Evolutionary conservation across 192 early-diverging fungal genomes (phyloP).

Genomic region (Coemansia sp.): DNA sequence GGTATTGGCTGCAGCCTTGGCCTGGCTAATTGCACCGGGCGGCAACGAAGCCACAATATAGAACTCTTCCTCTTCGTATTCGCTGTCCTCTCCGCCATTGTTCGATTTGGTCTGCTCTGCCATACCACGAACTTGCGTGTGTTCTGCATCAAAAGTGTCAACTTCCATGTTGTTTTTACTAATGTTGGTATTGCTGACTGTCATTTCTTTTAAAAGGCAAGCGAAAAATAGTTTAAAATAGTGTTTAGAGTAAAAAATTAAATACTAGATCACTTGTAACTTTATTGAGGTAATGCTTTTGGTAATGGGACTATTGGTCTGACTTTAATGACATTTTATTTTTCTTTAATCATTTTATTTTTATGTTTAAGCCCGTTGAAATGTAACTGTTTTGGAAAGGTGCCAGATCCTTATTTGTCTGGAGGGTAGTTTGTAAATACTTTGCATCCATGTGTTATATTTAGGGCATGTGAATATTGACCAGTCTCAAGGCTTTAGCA

Average conservation of each 20-base stretch:
- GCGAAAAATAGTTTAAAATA: too few relatives aligned
- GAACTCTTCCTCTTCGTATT: conserved; percentile 34
- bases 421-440: too few relatives aligned
- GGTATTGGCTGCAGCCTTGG: neutral
- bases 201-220: neutral
- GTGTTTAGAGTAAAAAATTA: neutral
- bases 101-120: neutral
- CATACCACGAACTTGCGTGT: neutral
- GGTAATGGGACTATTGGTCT: too few relatives aligned
- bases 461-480: too few relatives aligned
- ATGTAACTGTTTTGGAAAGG: too few relatives aligned
- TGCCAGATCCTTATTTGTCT: too few relatives aligned
- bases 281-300: too few relatives aligned
- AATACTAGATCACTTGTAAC: neutral
- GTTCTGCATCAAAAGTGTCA: neutral
- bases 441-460: too few relatives aligned
- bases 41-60: conserved; percentile 39
- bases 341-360: too few relatives aligned
- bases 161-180: neutral
- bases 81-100: conserved; percentile 8
- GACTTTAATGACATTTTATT: too few relatives aligned
- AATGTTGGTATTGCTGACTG: neutral
- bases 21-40: conserved; percentile 3
- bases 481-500: too few relatives aligned
- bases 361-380: too few relatives aligned